Evolutionary conservation across 2,329 filamentous ascomycete species (phyloP), one percentile per base, ranked within the genome.

Genomic region (Chaetoscypha palmicola): DNA sequence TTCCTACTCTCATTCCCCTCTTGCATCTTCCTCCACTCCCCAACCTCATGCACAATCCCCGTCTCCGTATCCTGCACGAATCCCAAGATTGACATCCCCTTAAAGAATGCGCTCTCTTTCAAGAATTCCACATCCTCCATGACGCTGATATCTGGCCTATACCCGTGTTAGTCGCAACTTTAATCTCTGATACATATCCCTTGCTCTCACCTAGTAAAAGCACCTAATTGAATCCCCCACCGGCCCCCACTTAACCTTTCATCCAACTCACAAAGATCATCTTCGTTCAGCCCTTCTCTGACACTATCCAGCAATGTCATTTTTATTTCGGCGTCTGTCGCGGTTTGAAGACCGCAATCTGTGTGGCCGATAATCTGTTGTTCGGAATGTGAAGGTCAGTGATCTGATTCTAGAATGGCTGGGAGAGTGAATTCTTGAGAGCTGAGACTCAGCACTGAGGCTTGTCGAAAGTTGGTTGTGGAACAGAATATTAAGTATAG

Each of bases 21-120:
- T 5, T 8, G 14, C 21, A 23, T 24, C 17, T 8, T 19, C n/a
- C 17, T 40, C 33, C 38, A 19, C 20, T 39, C 14, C 23, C 5
- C 41, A 5, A 55, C 41, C 41, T 52, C 46, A n/a, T 16, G 49
- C 34, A 54, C 31, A 28, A 55, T 30, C 12, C 55, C 54, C 24
- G 47, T 56, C 38, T 54, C 41, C 14, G 49, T 56, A 50, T 57
- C 49, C 34, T 51, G 49, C 32, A 57, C 50, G 23, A 55, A 54
- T 1, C 55, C 52, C 17, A 47, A 23, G 22, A 55, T 50, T 31
- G 51, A 34, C 44, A 53, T 52, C 1, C 53, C 50, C 19, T 43
- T 51, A 19, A 57, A 56, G 14, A 50, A 53, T 2, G 38, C 31
- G 30, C 41, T 44, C 4, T 39, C 40, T 28, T 41, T 51, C 41